phyloP scores from a whole-genome alignment of 768 basidiomycete genomes.

The Sporobolomyces pararoseus region DNA sequence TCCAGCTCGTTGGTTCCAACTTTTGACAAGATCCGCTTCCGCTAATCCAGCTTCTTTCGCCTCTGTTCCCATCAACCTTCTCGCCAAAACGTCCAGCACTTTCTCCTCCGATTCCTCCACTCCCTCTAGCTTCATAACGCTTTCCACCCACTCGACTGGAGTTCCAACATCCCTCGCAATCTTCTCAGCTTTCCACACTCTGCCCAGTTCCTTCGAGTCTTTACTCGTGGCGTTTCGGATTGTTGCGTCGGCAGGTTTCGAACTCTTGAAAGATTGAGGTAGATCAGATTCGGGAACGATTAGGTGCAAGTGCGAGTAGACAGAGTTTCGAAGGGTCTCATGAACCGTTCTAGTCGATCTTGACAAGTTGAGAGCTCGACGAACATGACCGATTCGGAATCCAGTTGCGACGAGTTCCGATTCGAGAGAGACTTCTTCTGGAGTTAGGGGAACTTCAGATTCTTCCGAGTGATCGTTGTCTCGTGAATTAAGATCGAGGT shows the following conservation, averaged over 20 bases:
- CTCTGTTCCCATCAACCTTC: slow-evolving; percentile 4
- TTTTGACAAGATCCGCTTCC: slow-evolving; percentile 6
- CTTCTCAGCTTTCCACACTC: slow-evolving; percentile 42
- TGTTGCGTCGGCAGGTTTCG: slow-evolving; percentile 37
- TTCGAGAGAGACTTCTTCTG: slow-evolving; percentile 54
- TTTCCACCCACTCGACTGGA: slow-evolving; percentile 30
- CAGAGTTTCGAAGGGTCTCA: slow-evolving; percentile 66
- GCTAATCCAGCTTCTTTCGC: slow-evolving; percentile 4
- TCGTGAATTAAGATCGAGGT: slow-evolving; percentile 55
- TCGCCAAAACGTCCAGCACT: slow-evolving; percentile 4
- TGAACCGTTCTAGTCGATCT: slow-evolving; percentile 52
- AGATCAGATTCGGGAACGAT: slow-evolving; percentile 83
- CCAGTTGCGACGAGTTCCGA: slow-evolving; percentile 63
- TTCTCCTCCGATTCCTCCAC: slow-evolving; percentile 19
- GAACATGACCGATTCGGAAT: slow-evolving; percentile 56
- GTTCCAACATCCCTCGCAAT: slow-evolving; percentile 38
- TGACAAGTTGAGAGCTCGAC: slow-evolving; percentile 56
- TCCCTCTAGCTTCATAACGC: slow-evolving; percentile 4
- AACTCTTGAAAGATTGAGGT: slow-evolving; percentile 53
- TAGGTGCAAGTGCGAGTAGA: slow-evolving; percentile 77
- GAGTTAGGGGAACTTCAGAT: slow-evolving; percentile 15
- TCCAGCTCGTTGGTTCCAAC: slow-evolving; percentile 6
- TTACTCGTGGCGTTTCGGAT: slow-evolving; percentile 36
- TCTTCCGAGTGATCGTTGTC: slow-evolving; percentile 51
- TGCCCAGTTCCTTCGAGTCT: slow-evolving; percentile 37